Percentiles rank a stretch among this genome's conserved stretches.
Conservation (phyloP, 2,329 filamentous ascomycete species). For the Beauveria bassiana region DNA sequence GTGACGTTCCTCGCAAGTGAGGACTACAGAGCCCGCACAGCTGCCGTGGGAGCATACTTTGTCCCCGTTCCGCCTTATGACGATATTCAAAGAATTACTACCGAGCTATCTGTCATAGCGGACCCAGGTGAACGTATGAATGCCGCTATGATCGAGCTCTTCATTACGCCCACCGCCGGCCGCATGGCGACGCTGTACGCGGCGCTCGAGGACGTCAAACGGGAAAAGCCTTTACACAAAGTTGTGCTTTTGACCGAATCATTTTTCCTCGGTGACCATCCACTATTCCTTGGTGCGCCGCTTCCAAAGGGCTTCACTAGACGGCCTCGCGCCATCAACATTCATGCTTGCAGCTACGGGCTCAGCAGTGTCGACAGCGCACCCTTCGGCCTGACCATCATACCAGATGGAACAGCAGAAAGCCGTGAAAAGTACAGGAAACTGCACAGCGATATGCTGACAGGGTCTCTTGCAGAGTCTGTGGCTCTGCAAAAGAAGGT, state of each 20-base stretch:
- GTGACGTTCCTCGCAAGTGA: constrained; percentile 33
- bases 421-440: constrained; percentile 27
- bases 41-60: constrained; percentile 30
- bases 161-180: constrained; percentile 27
- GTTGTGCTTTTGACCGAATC: constrained; percentile 38
- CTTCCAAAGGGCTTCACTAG: constrained; percentile 28
- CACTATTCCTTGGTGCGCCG: constrained; percentile 30
- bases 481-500: not conserved
- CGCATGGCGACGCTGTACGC: not conserved
- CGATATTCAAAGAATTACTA: constrained; percentile 6
- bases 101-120: constrained; percentile 11
- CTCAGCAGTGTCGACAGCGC: constrained; percentile 30
- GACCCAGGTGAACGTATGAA: constrained; percentile 8
- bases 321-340: constrained; percentile 29
- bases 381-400: constrained; percentile 31
- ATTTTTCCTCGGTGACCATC: constrained; percentile 28
- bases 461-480: not conserved
- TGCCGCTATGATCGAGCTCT: constrained; percentile 17
- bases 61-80: constrained; percentile 19
- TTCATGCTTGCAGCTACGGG: constrained; percentile 31
- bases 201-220: constrained; percentile 26
- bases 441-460: constrained; percentile 9
- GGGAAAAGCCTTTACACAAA: constrained; percentile 25
- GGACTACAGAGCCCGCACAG: constrained; percentile 27
- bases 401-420: constrained; percentile 28